A percentile compares a stretch with the other conserved stretches of the same genome.
These are phyloP conservation scores for Pyrus hybrid DNA, from an alignment of 331 rosid genomes.

Conservation along the genomic window DNA sequence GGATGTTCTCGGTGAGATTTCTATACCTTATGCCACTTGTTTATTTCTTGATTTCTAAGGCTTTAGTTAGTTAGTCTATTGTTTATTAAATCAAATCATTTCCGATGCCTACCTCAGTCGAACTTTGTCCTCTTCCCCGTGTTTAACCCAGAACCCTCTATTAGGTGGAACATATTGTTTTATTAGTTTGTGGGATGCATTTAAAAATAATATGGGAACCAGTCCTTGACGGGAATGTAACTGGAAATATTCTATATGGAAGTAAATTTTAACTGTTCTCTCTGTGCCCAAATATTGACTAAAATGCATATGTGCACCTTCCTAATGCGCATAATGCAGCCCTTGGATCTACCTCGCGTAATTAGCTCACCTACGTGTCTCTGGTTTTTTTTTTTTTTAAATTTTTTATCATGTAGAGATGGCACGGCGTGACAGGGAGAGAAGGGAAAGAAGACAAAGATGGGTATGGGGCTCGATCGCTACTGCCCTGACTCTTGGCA, in stretches of 20 bases:
- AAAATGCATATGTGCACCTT: not conserved
- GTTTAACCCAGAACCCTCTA: too few relatives aligned
- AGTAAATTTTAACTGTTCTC: too few relatives aligned
- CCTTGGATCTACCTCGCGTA: not conserved
- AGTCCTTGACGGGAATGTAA: too few relatives aligned
- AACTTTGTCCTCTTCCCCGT: too few relatives aligned
- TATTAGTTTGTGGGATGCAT: too few relatives aligned
- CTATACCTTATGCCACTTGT: not conserved
- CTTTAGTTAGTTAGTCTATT: not conserved
- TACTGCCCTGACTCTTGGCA: slow-evolving; percentile 51
- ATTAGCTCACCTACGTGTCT: not conserved
- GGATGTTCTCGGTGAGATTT: slow-evolving; percentile 79
- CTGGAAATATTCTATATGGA: too few relatives aligned
- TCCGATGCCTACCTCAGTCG: too few relatives aligned
- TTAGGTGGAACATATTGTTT: too few relatives aligned
- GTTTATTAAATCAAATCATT: too few relatives aligned
- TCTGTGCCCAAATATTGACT: too few relatives aligned
- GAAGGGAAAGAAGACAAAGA: slow-evolving; percentile 55
- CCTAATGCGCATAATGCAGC: not conserved
- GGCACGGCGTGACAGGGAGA: slow-evolving; percentile 73
- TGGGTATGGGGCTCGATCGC: slow-evolving; percentile 93
- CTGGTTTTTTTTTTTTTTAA: not conserved
- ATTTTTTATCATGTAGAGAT: slow-evolving; percentile 30
- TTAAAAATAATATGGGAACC: too few relatives aligned
- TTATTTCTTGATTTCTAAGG: not conserved